phyloP scores from a whole-genome alignment of 495 filamentous ascomycete species.

The Hyaloscypha bicolor region DNA sequence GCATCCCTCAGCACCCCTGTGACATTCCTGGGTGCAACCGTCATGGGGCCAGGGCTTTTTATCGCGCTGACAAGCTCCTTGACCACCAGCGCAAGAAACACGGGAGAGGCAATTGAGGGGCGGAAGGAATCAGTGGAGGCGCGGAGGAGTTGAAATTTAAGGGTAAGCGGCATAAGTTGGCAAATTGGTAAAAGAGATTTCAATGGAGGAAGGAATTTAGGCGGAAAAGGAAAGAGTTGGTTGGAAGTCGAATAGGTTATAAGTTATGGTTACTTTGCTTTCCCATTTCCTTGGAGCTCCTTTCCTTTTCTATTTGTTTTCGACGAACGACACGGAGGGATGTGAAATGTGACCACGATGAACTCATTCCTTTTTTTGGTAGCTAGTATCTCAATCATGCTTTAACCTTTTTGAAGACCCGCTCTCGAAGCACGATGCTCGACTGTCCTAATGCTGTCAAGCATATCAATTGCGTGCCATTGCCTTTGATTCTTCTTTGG shows the following conservation, averaged over 20 bases:
- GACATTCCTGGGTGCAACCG: constrained; percentile 23
- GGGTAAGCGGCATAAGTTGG: constrained; percentile 22
- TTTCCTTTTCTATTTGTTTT: constrained; percentile 19
- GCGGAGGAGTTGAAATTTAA: constrained; percentile 19
- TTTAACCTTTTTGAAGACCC: constrained; percentile 14
- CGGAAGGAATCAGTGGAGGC: constrained; percentile 17
- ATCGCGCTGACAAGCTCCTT: constrained; percentile 22
- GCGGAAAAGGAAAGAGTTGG: constrained; percentile 24
- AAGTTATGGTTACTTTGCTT: constrained; percentile 24
- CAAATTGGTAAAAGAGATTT: constrained; percentile 24
- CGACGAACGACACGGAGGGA: constrained; percentile 11
- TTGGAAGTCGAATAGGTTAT: constrained; percentile 21
- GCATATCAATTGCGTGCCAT: constrained; percentile 14
- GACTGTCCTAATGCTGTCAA: constrained; percentile 21
- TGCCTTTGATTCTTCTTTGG: constrained; percentile 15
- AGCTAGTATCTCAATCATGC: constrained; percentile 23
- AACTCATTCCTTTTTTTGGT: constrained; percentile 18
- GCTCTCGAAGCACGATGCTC: constrained; percentile 14
- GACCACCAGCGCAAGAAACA: constrained; percentile 27
- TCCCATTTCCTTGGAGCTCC: constrained; percentile 14
- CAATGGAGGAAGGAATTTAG: constrained; percentile 22
- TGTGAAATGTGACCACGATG: constrained; percentile 16
- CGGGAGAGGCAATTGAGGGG: constrained; percentile 20
- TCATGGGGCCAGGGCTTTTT: constrained; percentile 21
- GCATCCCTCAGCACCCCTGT: constrained; percentile 19